Base-by-base conservation (phyloP, 345 rosid species). In the Brassica juncea region DNA sequence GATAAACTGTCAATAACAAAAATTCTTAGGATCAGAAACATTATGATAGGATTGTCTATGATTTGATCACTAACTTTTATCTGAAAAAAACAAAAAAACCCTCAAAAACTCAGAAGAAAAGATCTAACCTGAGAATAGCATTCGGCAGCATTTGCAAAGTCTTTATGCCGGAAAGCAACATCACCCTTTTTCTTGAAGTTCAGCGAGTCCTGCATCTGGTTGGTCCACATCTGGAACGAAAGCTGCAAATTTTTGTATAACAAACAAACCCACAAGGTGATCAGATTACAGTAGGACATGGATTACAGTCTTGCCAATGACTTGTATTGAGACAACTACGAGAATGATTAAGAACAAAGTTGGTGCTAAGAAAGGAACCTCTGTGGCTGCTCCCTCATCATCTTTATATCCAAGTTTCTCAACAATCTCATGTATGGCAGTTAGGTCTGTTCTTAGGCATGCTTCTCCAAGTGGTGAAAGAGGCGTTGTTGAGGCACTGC, bases 181-280 rank as follows among this genome's bases (percentile, higher is more conserved):
- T 94, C 97, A 15, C 98, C 97, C 83, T 85, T 90, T 84, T 94
- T 94, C 95, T 91, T 91, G n/a, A 82, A 85, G 67, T 85, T 91
- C 55, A 91, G 74, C 1, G 94, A 92, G 77, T 92, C 97, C 76
- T 88, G 90, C 99, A 92, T 92, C 84, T 94, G 95, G 81, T 92
- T 89, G 12, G 97, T 94, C 99, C 97, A 92, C 95, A 94, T 92
- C 73, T 94, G 97, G 88, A 94, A 94, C 3, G 99, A 92, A 62
- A 94, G 99, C 97, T 94, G 91, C 70, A 70, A 70, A 9, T 72
- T 80, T 73, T 73, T 35, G 70, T 58, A 61, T 6, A 73, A 60
- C 35, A 42, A 72, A 2, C 42, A 66, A 35, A 31, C 71, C 19
- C 57, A 30, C 47, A 23, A 61, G 16, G 63, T 73, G 15, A 73